These are phyloP conservation scores for Solanum clarkiae DNA, from an alignment of 257 asterid genomes.

Conservation along the genomic window DNA sequence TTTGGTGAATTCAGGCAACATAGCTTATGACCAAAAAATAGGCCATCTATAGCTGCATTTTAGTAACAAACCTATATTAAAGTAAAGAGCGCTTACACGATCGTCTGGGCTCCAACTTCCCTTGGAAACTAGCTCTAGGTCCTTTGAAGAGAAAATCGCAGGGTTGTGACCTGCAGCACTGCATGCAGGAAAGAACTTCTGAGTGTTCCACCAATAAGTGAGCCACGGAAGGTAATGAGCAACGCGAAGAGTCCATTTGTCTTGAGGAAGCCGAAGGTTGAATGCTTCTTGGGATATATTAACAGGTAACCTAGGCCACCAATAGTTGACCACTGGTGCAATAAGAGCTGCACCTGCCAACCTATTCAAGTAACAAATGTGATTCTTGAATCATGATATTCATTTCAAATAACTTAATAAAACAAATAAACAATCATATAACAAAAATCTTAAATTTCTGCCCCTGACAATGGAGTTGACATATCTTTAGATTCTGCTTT, in stretches of 20 bases:
- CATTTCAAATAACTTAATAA: not conserved
- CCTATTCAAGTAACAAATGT: slow-evolving; percentile 24
- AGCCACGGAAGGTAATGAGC: slow-evolving; percentile 78
- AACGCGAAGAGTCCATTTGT: slow-evolving; percentile 78
- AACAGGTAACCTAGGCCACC: slow-evolving; percentile 82
- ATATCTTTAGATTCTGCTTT: not conserved
- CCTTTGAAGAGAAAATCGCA: slow-evolving; percentile 31
- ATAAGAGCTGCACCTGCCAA: slow-evolving; percentile 74
- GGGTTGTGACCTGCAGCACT: slow-evolving; percentile 25
- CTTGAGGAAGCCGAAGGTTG: slow-evolving; percentile 28
- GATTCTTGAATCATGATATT: not conserved
- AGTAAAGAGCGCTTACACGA: not conserved
- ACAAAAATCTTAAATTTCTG: not conserved
- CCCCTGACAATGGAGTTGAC: not conserved
- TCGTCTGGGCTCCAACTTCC: not conserved
- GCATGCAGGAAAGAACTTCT: slow-evolving; percentile 42
- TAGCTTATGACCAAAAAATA: not conserved
- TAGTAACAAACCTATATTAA: not conserved
- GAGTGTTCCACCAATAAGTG: slow-evolving; percentile 90
- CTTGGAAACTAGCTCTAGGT: slow-evolving; percentile 37
- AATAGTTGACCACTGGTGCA: slow-evolving; percentile 65
- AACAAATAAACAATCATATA: not conserved
- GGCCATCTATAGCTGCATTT: not conserved
- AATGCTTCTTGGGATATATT: slow-evolving; percentile 52
- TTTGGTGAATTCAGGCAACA: not conserved